Evolutionary conservation across 805 yeast species (phyloP).

Genomic region (Ogataea chonburiensis): DNA sequence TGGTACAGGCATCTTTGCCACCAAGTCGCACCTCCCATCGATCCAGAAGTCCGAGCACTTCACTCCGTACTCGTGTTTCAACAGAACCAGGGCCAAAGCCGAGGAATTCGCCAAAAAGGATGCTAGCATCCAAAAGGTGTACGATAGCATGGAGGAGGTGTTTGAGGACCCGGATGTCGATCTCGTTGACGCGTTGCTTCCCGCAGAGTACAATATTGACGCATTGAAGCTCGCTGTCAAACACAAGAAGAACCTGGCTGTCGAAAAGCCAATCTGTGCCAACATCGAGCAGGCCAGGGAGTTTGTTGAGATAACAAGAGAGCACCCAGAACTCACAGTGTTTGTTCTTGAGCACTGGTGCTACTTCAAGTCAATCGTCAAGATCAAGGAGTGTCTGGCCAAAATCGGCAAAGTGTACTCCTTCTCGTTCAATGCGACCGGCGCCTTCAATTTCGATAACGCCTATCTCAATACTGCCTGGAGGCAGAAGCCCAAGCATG

Average conservation of each 20-base stretch:
- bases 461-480: slow-evolving; percentile 72
- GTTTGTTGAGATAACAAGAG: slow-evolving; percentile 64
- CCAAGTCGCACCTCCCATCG: slow-evolving; percentile 78
- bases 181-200: slow-evolving; percentile 80
- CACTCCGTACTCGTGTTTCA: slow-evolving; percentile 67
- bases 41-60: slow-evolving; percentile 51
- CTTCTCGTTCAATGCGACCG: slow-evolving; percentile 72
- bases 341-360: slow-evolving; percentile 86
- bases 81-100: slow-evolving; percentile 84
- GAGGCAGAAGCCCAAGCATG: slow-evolving; percentile 88
- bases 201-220: slow-evolving; percentile 76
- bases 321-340: slow-evolving; percentile 61
- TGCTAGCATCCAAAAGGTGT: slow-evolving; percentile 51
- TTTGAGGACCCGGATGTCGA: slow-evolving; percentile 67
- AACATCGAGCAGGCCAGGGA: slow-evolving; percentile 75
- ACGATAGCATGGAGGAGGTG: slow-evolving; percentile 60
- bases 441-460: slow-evolving; percentile 60
- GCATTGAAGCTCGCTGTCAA: slow-evolving; percentile 69
- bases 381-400: slow-evolving; percentile 56
- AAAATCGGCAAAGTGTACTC: slow-evolving; percentile 72
- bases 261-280: slow-evolving; percentile 95
- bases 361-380: slow-evolving; percentile 57
- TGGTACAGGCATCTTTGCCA: slow-evolving; percentile 89
- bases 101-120: slow-evolving; percentile 70
- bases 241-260: slow-evolving; percentile 71